Base-by-base conservation (phyloP, 805 yeast genomes). In the Pichia scutulata region DNA sequence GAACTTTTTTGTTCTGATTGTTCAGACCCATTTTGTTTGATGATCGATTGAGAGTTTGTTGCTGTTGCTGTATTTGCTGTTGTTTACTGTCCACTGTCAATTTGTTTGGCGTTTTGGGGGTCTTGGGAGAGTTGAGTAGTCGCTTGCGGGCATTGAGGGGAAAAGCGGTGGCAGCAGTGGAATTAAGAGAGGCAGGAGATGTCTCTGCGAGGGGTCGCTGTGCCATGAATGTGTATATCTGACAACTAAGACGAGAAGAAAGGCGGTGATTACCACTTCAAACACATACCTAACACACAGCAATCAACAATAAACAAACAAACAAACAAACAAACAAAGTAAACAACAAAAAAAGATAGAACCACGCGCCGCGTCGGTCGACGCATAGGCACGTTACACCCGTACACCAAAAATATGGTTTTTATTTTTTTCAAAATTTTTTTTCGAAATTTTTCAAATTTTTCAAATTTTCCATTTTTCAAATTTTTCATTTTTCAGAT, bases 1-100 rank as follows among this genome's bases (percentile, higher is more conserved):
- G 60, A 2, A 62, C 66, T 44, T 64, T 65, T 43, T 66, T 64
- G 13, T 42, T 18, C 13, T n/a, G 24, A 7, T 16, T 24, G 21
- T 36, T 13, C 2, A 10, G 8, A 19, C 18, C 24, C 25, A 30
- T 9, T 4, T 23, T 8, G 1, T 19, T 39, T 39, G 24, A 12
- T 7, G 6, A 21, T 14, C n/a, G 25, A 39, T n/a, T 23, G 23
- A 21, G 9, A 16, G 24, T 22, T 39, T 19, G 30, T 23, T 18
- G 44, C 8, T 16, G 21, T 37, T 16, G 14, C 21, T 16, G 12
- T 18, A 9, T 12, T 7, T 2, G 18, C 16, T 40, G 23, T 22
- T 22, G 42, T 22, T 22, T 22, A 23, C 18, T 40, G 7, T 40
- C 26, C 18, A 22, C 14, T 3, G 23, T 23, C 4, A 22, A 40